Evolutionary conservation across 306 rosid genomes (phyloP).

Genomic region (Adenanthera pavonina): DNA sequence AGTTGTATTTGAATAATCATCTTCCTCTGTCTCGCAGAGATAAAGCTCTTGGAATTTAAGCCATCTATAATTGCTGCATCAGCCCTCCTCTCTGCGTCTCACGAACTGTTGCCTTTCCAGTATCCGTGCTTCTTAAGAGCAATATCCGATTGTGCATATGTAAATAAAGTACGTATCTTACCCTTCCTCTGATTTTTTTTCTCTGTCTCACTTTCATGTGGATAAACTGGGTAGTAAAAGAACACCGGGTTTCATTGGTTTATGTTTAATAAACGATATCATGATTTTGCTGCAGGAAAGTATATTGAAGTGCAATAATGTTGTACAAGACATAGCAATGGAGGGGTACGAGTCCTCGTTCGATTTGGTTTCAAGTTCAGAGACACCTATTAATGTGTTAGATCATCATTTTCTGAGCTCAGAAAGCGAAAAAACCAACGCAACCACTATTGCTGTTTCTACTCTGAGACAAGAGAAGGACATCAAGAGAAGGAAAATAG

Average conservation of each 20-base stretch:
- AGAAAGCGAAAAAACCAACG: constrained; percentile 60
- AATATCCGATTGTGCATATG: constrained; percentile 55
- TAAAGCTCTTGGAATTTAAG: constrained; percentile 65
- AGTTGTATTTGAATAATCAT: neutral
- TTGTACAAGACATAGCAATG: constrained; percentile 52
- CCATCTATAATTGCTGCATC: constrained; percentile 77
- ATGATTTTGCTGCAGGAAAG: constrained; percentile 49
- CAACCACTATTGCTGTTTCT: constrained; percentile 21
- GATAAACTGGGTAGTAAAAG: neutral
- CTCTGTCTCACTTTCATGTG: neutral
- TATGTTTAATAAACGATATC: neutral
- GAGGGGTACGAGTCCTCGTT: constrained; percentile 51
- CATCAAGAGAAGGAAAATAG: constrained; percentile 59
- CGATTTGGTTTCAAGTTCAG: constrained; percentile 56
- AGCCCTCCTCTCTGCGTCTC: constrained; percentile 73
- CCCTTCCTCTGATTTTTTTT: neutral
- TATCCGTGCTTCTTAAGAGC: constrained; percentile 57
- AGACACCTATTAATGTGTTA: constrained; percentile 70
- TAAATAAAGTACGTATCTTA: constrained; percentile 59
- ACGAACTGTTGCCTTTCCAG: constrained; percentile 71
- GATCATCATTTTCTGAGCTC: constrained; percentile 73
- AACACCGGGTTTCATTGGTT: neutral
- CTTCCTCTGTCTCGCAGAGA: constrained; percentile 50
- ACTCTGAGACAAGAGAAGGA: constrained; percentile 53
- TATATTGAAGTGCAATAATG: constrained; percentile 59